Evolutionary conservation across 139 green algal genomes (phyloP).

Genomic region (Trebouxia sp.): DNA sequence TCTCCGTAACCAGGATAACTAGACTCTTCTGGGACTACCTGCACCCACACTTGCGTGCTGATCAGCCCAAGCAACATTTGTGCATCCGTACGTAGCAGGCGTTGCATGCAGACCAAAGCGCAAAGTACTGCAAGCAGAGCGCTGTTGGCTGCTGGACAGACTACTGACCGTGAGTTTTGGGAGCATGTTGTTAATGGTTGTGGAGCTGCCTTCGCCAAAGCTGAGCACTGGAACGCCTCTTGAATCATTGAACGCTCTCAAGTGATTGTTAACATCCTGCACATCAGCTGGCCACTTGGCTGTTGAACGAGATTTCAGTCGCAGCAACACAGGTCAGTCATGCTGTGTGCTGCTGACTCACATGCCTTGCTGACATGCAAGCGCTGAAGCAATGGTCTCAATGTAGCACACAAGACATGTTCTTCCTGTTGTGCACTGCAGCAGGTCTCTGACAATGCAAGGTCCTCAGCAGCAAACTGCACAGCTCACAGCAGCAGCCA

Average conservation of each 20-base stretch:
- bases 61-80: not conserved
- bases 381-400: too few relatives aligned
- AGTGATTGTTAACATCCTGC: constrained; percentile 58
- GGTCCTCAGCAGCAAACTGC: too few relatives aligned
- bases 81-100: not conserved
- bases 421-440: not conserved
- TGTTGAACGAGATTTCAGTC: too few relatives aligned
- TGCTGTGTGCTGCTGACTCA: too few relatives aligned
- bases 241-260: constrained; percentile 50
- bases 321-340: too few relatives aligned
- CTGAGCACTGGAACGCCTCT: constrained; percentile 52
- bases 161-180: constrained; percentile 42
- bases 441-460: not conserved
- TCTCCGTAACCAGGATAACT: constrained; percentile 71
- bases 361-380: too few relatives aligned
- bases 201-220: constrained; percentile 68
- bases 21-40: constrained; percentile 68
- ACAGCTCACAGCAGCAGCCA: not conserved
- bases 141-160: not conserved
- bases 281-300: not conserved
- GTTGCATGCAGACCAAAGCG: not conserved
- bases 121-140: too few relatives aligned
- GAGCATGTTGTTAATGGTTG: constrained; percentile 50
- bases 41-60: not conserved
- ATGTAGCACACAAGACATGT: not conserved